phyloP scores from a whole-genome alignment of 805 yeast species.

The Spathaspora girioi region DNA sequence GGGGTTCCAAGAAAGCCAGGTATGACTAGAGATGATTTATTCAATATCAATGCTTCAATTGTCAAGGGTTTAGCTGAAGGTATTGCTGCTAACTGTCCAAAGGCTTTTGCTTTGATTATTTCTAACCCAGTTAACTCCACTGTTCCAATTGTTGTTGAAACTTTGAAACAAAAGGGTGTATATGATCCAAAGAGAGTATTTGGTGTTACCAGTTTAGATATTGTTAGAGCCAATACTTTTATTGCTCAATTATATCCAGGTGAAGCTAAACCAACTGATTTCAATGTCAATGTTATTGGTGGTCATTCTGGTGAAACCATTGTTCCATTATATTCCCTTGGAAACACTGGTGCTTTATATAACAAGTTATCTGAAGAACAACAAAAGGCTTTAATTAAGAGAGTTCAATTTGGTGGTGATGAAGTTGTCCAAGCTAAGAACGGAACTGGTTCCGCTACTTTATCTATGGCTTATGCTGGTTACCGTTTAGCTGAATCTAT shows the following conservation, averaged over 20 bases:
- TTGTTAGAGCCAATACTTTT: conserved; percentile 84
- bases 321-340: conserved; percentile 71
- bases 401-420: conserved; percentile 93
- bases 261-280: conserved; percentile 47
- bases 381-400: conserved; percentile 66
- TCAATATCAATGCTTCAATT: conserved; percentile 79
- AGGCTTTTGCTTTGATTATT: conserved; percentile 75
- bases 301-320: conserved; percentile 96
- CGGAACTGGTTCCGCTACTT: conserved; percentile 82
- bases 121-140: conserved; percentile 95
- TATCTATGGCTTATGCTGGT: conserved; percentile 86
- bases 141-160: conserved; percentile 84
- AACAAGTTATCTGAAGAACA: conserved; percentile 54
- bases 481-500: conserved; percentile 69
- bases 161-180: conserved; percentile 62
- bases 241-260: conserved; percentile 51
- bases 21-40: conserved; percentile 88
- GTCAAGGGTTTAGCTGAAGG: conserved; percentile 71
- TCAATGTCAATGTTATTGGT: conserved; percentile 75
- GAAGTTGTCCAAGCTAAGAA: conserved; percentile 83
- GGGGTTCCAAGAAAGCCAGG: conserved; percentile 95
- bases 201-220: conserved; percentile 88
- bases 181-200: conserved; percentile 71
- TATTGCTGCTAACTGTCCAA: conserved; percentile 68
- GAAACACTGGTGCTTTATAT: conserved; percentile 29